Conservation (phyloP, 768 basidiomycete genomes). For the Rhodotorula graminis region DNA sequence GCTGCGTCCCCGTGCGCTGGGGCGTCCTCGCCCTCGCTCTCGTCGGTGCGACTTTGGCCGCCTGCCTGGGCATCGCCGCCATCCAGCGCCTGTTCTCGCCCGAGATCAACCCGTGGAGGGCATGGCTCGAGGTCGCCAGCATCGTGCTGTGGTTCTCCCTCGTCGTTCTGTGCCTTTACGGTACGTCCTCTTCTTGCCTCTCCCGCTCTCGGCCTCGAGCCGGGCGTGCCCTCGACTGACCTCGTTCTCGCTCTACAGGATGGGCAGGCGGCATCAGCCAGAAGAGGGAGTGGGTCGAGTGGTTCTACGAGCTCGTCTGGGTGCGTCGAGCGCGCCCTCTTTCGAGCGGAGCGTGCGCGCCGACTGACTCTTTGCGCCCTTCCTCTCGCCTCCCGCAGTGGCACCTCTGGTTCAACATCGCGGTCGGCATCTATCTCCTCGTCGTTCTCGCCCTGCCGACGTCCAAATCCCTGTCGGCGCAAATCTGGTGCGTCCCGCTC, state of each 20-base stretch:
- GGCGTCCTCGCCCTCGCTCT: not conserved
- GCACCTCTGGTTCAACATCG: conserved; percentile 60
- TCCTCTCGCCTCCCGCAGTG: conserved; percentile 12
- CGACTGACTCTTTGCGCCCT: no score
- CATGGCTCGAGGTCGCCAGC: not conserved
- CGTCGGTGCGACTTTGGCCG: not conserved
- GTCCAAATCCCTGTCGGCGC: conserved; percentile 46
- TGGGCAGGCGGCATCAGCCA: conserved; percentile 3
- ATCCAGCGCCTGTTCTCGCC: not conserved
- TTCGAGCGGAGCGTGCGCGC: no score
- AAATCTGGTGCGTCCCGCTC: conserved; percentile 5
- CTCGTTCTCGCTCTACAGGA: not conserved
- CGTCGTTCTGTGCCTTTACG: conserved; percentile 4
- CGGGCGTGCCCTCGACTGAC: not conserved
- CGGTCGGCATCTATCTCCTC: conserved; percentile 74
- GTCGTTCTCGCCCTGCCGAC: conserved; percentile 90
- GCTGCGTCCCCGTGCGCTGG: conserved; percentile 7
- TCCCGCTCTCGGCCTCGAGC: not conserved
- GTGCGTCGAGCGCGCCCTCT: not conserved
- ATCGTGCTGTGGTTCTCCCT: conserved; percentile 4
- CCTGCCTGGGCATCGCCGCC: not conserved
- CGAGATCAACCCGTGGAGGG: not conserved
- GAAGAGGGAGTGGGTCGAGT: conserved; percentile 10
- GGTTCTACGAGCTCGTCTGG: conserved; percentile 15
- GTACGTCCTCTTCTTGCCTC: not conserved